These are phyloP conservation scores for Clonostachys sp. DNA, from an alignment of 2,329 filamentous ascomycete species.

Conservation along the genomic window DNA sequence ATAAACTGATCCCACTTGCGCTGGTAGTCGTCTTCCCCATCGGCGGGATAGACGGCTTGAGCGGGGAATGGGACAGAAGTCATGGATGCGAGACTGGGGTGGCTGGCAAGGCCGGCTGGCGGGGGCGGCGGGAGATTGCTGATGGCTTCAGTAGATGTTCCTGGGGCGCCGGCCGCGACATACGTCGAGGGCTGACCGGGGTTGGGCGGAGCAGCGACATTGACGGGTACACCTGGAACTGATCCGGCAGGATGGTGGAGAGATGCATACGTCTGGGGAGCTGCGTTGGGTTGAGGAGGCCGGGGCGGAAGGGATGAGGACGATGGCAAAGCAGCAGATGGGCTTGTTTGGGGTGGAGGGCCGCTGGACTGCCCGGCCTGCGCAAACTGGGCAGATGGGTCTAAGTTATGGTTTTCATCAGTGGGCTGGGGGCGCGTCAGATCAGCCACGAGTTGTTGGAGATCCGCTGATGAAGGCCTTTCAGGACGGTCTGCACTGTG, in stretches of 20 bases:
- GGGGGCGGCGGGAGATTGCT: slow-evolving; percentile 20
- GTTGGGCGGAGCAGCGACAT: slow-evolving; percentile 8
- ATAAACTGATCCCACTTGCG: slow-evolving; percentile 69
- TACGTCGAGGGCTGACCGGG: slow-evolving; percentile 24
- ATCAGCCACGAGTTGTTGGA: slow-evolving; percentile 34
- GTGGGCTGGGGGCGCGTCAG: slow-evolving; percentile 23
- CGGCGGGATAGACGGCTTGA: not conserved
- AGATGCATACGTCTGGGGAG: slow-evolving; percentile 27
- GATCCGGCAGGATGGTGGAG: slow-evolving; percentile 26
- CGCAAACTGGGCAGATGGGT: not conserved
- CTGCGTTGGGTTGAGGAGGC: slow-evolving; percentile 33
- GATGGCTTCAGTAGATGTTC: slow-evolving; percentile 20
- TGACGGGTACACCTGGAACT: slow-evolving; percentile 19
- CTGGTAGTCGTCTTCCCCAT: slow-evolving; percentile 41
- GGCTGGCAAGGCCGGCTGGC: slow-evolving; percentile 17
- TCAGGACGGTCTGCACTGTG: not conserved
- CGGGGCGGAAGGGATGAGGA: slow-evolving; percentile 41
- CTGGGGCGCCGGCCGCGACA: slow-evolving; percentile 21
- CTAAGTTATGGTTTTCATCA: not conserved
- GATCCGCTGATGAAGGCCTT: slow-evolving; percentile 22
- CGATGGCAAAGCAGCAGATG: slow-evolving; percentile 24
- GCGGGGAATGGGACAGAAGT: slow-evolving; percentile 2
- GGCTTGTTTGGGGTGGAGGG: slow-evolving; percentile 4
- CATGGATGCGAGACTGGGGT: slow-evolving; percentile 19
- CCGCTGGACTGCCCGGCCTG: not conserved